Evolutionary conservation across 306 rosid species (phyloP), one percentile per base, ranked within the genome.

Genomic region (Lathyrus sativus): DNA sequence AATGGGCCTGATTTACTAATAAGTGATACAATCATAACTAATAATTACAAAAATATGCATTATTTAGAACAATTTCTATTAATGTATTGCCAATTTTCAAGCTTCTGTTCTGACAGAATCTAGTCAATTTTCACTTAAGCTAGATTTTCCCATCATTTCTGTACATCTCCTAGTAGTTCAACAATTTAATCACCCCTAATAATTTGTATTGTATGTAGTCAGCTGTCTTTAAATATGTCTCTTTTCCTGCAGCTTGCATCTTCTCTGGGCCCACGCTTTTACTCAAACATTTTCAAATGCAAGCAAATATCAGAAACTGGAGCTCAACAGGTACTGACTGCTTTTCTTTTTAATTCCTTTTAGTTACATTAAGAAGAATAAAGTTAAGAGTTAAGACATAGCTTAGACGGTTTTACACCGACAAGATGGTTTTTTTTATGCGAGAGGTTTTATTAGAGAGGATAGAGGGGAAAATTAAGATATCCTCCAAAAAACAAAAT

Each of bases 231-330:
- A 54, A 46, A 74, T 44, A 39, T 82, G 50, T 56, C 65, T 26
- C 65, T 33, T 42, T 29, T 45, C 63, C 57, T 80, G 84, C 90
- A 93, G 99, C 96, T 93, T 74, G 97, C 99, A 29, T 90, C 99
- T 67, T 93, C 99, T 65, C 89, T 93, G 71, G 97, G 97, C 65
- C 99, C 99, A 5, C 99, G 91, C 67, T 93, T 93, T 80, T 90
- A 81, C 82, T 86, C 92, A 53, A 93, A 90, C 78, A 93, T 93
- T 71, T 93, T 93, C 80, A 93, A 87, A 78, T 93, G 99, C 92
- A 93, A 90, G 90, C 99, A 93, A 39, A 90, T 93, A 88, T 93
- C 99, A 72, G 99, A 93, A 91, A 93, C 99, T 53, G 99, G 99
- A 74, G 97, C 99, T 18, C 97, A 93, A 81, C 99, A 93, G 83